Evolutionary conservation across 441 rosid genomes (phyloP), one percentile per base, ranked within the genome.

Genomic region (Melastoma candidum): DNA sequence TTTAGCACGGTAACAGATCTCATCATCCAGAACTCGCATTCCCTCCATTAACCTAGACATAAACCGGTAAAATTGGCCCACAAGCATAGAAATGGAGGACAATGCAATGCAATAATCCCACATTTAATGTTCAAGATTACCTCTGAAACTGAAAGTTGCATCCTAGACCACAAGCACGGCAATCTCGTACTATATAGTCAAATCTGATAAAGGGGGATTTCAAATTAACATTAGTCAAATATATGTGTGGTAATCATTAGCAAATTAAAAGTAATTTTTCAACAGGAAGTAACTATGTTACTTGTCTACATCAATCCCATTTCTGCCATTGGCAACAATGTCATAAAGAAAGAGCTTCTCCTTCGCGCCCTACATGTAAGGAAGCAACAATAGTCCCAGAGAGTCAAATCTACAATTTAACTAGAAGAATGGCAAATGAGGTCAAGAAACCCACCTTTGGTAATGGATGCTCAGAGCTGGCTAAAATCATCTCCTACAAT

Each of bases 271-370:
- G 11, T 12, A 45, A 25, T 44, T 27, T 5, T 44, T 11, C 24
- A 39, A 51, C 8, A n/a, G 13, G 11, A 43, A 55, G 41, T 25
- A n/a, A 46, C 11, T 45, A 39, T 25, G 44, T 63, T 67, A 84
- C 93, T 92, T 92, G 80, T 92, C 98, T 53, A 92, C 98, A 32
- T 92, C 98, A 48, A 92, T 80, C 67, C 98, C 96, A 71, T 85
- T 92, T 63, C 89, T 82, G 62, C 98, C 98, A 74, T 92, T 92
- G 60, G 98, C 96, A 64, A 92, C 98, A 71, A 92, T 83, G 63
- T 92, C 98, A 75, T 85, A 85, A 70, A 92, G 71, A 77, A 83
- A 85, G 39, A 65, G 79, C 64, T 87, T 90, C 70, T 80, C 95
- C 48, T 45, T 65, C 26, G 68, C 56, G 55, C 67, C 70, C 95